phyloP scores from a whole-genome alignment of 495 filamentous ascomycete species.

The Neurospora terricola region DNA sequence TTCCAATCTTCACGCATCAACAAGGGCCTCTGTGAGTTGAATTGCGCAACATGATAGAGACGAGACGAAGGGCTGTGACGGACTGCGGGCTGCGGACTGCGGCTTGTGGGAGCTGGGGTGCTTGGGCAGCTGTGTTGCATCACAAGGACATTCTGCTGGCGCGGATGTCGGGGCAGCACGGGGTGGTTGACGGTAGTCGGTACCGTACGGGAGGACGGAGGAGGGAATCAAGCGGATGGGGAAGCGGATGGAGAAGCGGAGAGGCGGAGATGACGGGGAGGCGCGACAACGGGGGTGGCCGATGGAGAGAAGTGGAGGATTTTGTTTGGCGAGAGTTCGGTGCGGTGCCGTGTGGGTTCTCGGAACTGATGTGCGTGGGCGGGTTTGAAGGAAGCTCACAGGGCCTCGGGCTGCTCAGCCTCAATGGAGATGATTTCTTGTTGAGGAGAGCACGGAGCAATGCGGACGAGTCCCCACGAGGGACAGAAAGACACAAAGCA shows the following conservation, averaged over 20 bases:
- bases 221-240: background rate
- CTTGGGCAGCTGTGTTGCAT: slow-evolving; percentile 11
- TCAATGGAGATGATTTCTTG: background rate
- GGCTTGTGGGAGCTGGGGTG: slow-evolving; percentile 12
- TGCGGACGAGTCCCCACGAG: background rate
- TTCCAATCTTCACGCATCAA: slow-evolving; percentile 21
- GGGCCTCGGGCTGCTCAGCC: background rate
- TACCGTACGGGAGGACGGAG: background rate
- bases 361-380: slow-evolving; percentile 4
- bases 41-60: slow-evolving; percentile 23
- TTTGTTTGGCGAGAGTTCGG: slow-evolving; percentile 6
- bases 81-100: background rate
- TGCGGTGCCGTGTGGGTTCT: slow-evolving; percentile 1
- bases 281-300: background rate
- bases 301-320: slow-evolving; percentile 3
- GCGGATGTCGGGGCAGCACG: slow-evolving; percentile 1
- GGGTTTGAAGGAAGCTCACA: background rate
- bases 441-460: background rate
- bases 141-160: slow-evolving; percentile 21
- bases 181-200: slow-evolving; percentile 4
- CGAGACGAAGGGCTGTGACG: background rate
- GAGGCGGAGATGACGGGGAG: background rate
- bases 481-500: background rate
- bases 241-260: slow-evolving; percentile 3
- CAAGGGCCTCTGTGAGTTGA: slow-evolving; percentile 10